Percentiles rank a stretch among this genome's conserved stretches.
Evolutionary conservation across 1,139 yeast genomes (phyloP).

Genomic region (Pichia terricola): DNA sequence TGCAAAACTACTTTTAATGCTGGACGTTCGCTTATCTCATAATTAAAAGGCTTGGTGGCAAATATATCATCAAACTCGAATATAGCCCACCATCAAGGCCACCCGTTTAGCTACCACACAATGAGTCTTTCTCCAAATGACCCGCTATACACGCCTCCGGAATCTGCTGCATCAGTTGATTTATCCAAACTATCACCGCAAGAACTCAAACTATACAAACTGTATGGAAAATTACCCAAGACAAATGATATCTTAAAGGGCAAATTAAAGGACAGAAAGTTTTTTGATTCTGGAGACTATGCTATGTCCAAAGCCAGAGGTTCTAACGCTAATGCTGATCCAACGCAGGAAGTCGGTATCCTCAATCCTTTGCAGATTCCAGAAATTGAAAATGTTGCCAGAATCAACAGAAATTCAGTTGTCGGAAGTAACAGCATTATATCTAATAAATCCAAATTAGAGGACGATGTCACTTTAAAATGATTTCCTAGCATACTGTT

Average conservation of each 20-base stretch:
- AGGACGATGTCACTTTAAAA: constrained; percentile 21
- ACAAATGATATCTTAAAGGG: constrained; percentile 73
- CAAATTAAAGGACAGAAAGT: constrained; percentile 80
- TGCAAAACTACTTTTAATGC: too few species aligned
- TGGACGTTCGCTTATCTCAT: too few species aligned
- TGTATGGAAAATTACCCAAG: constrained; percentile 86
- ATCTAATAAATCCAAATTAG: constrained; percentile 23
- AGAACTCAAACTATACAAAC: constrained; percentile 57
- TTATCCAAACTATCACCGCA: constrained; percentile 54
- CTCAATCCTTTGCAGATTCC: constrained; percentile 25
- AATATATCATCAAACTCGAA: too few species aligned
- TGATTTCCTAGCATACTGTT: background rate
- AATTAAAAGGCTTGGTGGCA: too few species aligned
- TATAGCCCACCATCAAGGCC: too few species aligned
- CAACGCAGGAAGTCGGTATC: constrained; percentile 20
- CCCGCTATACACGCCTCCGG: constrained; percentile 12
- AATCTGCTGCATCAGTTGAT: constrained; percentile 29
- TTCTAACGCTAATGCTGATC: constrained; percentile 5
- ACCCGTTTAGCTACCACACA: too few species aligned
- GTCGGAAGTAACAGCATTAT: constrained; percentile 17
- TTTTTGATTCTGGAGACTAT: constrained; percentile 95
- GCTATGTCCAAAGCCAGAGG: constrained; percentile 69
- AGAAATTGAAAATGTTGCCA: constrained; percentile 26
- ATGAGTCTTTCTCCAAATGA: background rate
- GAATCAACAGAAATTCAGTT: constrained; percentile 28